A percentile compares a stretch with the other conserved stretches of the same genome.
Conservation (phyloP, 495 filamentous ascomycete genomes). For the Cladorrhinum samala region DNA sequence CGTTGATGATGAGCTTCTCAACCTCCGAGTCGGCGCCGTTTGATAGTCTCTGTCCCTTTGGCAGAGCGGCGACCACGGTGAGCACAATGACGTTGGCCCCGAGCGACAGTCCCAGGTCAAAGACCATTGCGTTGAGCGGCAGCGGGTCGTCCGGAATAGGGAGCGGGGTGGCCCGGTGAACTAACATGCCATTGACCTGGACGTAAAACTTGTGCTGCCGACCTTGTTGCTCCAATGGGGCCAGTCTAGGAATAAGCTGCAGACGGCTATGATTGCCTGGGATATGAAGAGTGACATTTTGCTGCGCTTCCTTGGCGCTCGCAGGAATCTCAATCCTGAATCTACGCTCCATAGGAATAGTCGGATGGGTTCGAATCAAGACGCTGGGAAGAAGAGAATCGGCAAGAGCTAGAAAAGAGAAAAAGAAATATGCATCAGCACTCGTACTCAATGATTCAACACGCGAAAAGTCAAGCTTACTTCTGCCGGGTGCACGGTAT, state of each 20-base stretch:
- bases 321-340: slow-evolving; percentile 56
- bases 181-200: slow-evolving; percentile 50
- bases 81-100: slow-evolving; percentile 62
- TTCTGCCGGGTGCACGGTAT: slow-evolving; percentile 47
- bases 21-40: slow-evolving; percentile 57
- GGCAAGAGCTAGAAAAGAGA: slow-evolving; percentile 13
- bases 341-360: slow-evolving; percentile 46
- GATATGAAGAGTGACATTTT: slow-evolving; percentile 61
- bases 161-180: slow-evolving; percentile 43
- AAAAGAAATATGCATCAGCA: too few species aligned
- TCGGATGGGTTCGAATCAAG: slow-evolving; percentile 58
- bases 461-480: slow-evolving; percentile 38
- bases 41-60: slow-evolving; percentile 49
- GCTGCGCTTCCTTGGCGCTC: slow-evolving; percentile 54
- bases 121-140: slow-evolving; percentile 43
- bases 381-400: slow-evolving; percentile 63
- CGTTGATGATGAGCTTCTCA: slow-evolving; percentile 54
- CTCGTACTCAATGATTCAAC: too few species aligned
- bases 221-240: slow-evolving; percentile 45
- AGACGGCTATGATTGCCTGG: slow-evolving; percentile 57
- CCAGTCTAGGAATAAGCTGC: slow-evolving; percentile 57
- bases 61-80: slow-evolving; percentile 56
- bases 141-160: slow-evolving; percentile 42
- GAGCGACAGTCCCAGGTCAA: slow-evolving; percentile 54
- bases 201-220: slow-evolving; percentile 26